phyloP scores from a whole-genome alignment of 495 filamentous ascomycete genomes.

The Tuber umbilicatum region DNA sequence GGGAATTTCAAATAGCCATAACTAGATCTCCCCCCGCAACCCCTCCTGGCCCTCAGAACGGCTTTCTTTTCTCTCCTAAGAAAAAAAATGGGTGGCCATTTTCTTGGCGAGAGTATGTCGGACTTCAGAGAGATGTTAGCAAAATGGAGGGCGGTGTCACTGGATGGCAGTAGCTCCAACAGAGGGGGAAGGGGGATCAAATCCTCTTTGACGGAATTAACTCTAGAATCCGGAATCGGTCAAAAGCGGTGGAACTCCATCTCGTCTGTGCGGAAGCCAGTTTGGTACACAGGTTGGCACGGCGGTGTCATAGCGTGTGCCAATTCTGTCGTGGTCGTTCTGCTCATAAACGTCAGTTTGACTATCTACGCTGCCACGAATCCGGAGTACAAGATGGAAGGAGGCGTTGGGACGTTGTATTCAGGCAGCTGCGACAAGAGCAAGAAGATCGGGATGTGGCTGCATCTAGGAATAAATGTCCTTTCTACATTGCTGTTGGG shows the following conservation, averaged over 20 bases:
- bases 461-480: conserved; percentile 4
- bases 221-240: background rate
- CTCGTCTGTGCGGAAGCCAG: background rate
- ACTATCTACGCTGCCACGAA: conserved; percentile 4
- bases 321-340: background rate
- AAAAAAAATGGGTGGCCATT: background rate
- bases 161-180: background rate
- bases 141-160: background rate
- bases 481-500: background rate
- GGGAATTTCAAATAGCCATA: background rate
- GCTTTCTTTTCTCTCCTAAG: background rate
- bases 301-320: background rate
- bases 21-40: background rate
- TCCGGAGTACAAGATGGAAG: background rate
- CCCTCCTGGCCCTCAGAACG: background rate
- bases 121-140: background rate
- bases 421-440: conserved; percentile 6
- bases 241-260: background rate
- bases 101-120: background rate
- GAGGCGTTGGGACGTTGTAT: background rate
- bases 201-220: background rate
- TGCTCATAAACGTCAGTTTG: conserved; percentile 6
- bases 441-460: background rate
- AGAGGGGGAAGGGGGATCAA: background rate
- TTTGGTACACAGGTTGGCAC: background rate